Base-by-base conservation (phyloP, 2,329 filamentous ascomycete genomes). In the Aspergillus glaucus region DNA sequence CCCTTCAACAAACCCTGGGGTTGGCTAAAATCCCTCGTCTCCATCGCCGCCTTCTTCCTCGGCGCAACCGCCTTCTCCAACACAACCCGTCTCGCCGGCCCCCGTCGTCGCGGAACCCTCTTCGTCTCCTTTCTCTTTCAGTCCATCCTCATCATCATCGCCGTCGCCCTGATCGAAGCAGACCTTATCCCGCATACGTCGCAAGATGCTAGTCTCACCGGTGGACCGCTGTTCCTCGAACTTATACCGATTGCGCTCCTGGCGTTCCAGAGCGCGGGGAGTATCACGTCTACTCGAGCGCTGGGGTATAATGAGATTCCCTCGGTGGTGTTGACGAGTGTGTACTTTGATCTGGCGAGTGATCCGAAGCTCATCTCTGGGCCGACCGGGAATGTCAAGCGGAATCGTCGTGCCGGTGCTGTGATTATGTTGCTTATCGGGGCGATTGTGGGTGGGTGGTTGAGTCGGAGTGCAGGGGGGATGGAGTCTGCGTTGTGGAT, bases 341-440 rank as follows among this genome's bases (percentile, higher is more conserved):
- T 74, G 12, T 75, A 73, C 50, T 73, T 71, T 54, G 72, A 75
- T 51, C 66, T 74, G 42, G 68, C 68, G 2, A 67, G 68, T 4
- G 72, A 75, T 49, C 64, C 69, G 10, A 65, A 63, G 39, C 54
- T 73, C 22, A 54, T 54, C 0, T 57, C 54, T 3, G 61, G 59
- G 45, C 65, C 69, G n/a, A 60, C 56, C 14, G 54, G 62, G 39
- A 74, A 73, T 50, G 61, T 62, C 4, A 71, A 70, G 55, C 58
- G 67, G 22, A 66, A 69, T 55, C 56, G 68, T 36, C 62, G 70
- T 30, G 49, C 71, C 10, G 66, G 63, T 4, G 62, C 68, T 9
- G 69, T 72, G 12, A 61, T 69, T 14, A 59, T 55, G 9, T 54
- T 75, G 44, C 55, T 73, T 36, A 34, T 69, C 4, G 72, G 72